Conservation (phyloP, 2,329 filamentous ascomycete species). For the Pseudocercospora eumusae region DNA sequence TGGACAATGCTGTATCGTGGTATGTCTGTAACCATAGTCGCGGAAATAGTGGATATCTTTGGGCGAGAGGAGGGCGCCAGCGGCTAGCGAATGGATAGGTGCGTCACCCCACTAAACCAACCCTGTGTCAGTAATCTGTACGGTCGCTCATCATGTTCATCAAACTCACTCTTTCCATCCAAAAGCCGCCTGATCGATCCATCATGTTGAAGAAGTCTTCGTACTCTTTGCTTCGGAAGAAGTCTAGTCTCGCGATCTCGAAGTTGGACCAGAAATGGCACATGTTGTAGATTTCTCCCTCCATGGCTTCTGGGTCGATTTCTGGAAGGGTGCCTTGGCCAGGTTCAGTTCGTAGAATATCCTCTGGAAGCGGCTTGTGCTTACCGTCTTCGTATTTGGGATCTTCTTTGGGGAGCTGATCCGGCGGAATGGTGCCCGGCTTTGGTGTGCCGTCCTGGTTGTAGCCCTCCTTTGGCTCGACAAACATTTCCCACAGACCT, state of each 20-base stretch:
- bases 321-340: slow-evolving; percentile 70
- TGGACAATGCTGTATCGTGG: slow-evolving; percentile 97
- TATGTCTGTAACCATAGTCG: slow-evolving; percentile 97
- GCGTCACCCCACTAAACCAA: slow-evolving; percentile 86
- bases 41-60: slow-evolving; percentile 97
- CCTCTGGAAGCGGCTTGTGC: slow-evolving; percentile 72
- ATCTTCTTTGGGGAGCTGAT: slow-evolving; percentile 51
- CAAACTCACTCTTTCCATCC: slow-evolving; percentile 91
- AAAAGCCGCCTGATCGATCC: slow-evolving; percentile 96
- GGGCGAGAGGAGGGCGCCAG: slow-evolving; percentile 78
- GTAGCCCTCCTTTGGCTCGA: slow-evolving; percentile 71
- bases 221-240: slow-evolving; percentile 96
- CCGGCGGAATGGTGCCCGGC: slow-evolving; percentile 32
- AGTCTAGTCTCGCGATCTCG: slow-evolving; percentile 90
- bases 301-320: slow-evolving; percentile 90
- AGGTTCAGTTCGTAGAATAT: slow-evolving; percentile 75
- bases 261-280: slow-evolving; percentile 99
- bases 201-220: slow-evolving; percentile 99
- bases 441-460: slow-evolving; percentile 56
- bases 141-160: slow-evolving; percentile 31
- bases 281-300: slow-evolving; percentile 99
- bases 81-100: slow-evolving; percentile 94
- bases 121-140: slow-evolving; percentile 42
- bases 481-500: slow-evolving; percentile 98
- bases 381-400: slow-evolving; percentile 65